A percentile compares a stretch with the other conserved stretches of the same genome.
These are phyloP conservation scores for Macrolepiota albuminosa DNA, from an alignment of 768 basidiomycete genomes.

Conservation along the genomic window DNA sequence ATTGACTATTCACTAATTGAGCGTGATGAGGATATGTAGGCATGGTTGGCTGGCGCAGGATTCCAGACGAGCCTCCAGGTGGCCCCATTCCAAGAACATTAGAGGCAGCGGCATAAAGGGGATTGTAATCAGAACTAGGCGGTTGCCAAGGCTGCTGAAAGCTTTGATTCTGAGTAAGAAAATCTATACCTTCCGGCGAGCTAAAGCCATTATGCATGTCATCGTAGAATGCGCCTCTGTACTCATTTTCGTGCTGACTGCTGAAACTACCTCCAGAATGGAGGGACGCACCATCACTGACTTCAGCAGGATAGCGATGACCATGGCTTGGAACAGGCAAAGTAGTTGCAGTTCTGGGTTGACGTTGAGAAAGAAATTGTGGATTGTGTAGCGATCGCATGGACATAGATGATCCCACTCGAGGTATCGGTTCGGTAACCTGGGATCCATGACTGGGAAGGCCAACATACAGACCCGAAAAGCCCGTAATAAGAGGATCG, in stretches of 20 bases:
- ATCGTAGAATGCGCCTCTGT: conserved; percentile 34
- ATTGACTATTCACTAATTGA: conserved; percentile 17
- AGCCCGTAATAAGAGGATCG: conserved; percentile 42
- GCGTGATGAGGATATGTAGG: conserved; percentile 18
- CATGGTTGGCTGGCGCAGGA: conserved; percentile 18
- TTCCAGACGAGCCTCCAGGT: conserved; percentile 28
- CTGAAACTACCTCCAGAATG: conserved; percentile 30
- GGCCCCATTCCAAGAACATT: conserved; percentile 77
- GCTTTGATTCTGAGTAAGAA: conserved; percentile 18
- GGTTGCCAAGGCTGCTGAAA: conserved; percentile 21
- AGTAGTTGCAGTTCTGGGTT: conserved; percentile 37
- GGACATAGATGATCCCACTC: conserved; percentile 57
- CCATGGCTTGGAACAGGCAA: conserved; percentile 25
- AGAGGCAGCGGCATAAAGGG: conserved; percentile 71
- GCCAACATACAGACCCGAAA: conserved; percentile 49
- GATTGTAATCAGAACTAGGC: conserved; percentile 43
- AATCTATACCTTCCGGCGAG: conserved; percentile 24
- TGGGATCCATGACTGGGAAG: conserved; percentile 22
- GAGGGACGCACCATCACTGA: conserved; percentile 20
- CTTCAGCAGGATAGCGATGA: conserved; percentile 9
- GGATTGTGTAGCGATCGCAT: conserved; percentile 28
- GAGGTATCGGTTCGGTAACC: conserved; percentile 42
- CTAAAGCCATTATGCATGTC: conserved; percentile 23
- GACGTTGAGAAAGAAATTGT: conserved; percentile 22
- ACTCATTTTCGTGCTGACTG: conserved; percentile 31